phyloP scores from a whole-genome alignment of 768 basidiomycete species.

The Piloderma croceum region DNA sequence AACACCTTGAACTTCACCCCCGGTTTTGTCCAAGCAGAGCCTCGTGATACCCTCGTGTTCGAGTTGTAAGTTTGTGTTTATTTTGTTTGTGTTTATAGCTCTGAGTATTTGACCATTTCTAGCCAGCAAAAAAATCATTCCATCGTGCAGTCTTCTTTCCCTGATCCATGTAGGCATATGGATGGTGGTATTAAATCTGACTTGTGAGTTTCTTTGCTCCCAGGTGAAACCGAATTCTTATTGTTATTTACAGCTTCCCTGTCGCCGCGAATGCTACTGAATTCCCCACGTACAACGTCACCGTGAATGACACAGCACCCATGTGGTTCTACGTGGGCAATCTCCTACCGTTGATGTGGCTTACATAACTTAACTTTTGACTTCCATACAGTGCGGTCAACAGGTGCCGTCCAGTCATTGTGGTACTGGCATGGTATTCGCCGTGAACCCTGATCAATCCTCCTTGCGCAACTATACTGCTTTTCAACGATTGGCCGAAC shows the following conservation, averaged over 20 bases:
- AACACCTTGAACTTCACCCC: constrained; percentile 47
- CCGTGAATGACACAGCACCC: constrained; percentile 52
- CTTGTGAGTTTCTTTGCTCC: constrained; percentile 36
- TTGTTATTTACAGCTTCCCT: constrained; percentile 14
- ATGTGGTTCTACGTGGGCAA: constrained; percentile 50
- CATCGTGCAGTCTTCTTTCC: constrained; percentile 58
- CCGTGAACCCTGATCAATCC: constrained; percentile 52
- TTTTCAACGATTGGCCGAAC: constrained; percentile 50
- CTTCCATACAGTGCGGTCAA: too few species aligned
- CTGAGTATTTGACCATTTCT: constrained; percentile 6
- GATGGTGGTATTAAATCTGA: constrained; percentile 51
- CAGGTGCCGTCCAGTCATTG: constrained; percentile 35
- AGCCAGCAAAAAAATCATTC: constrained; percentile 67
- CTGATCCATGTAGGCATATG: constrained; percentile 48
- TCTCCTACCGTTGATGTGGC: too few species aligned
- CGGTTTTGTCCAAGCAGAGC: constrained; percentile 40
- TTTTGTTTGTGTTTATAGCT: constrained; percentile 1
- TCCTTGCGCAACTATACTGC: constrained; percentile 48
- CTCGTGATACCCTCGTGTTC: constrained; percentile 53
- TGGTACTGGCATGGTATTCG: constrained; percentile 47
- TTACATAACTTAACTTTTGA: too few species aligned
- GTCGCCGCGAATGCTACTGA: constrained; percentile 38
- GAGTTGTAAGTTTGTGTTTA: constrained; percentile 41
- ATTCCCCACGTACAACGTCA: constrained; percentile 53
- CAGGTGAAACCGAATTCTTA: not conserved